A percentile compares a stretch with the other conserved stretches of the same genome.
Conservation (phyloP, 2,329 filamentous ascomycete species). For the Chaetomiaceae sp. region DNA sequence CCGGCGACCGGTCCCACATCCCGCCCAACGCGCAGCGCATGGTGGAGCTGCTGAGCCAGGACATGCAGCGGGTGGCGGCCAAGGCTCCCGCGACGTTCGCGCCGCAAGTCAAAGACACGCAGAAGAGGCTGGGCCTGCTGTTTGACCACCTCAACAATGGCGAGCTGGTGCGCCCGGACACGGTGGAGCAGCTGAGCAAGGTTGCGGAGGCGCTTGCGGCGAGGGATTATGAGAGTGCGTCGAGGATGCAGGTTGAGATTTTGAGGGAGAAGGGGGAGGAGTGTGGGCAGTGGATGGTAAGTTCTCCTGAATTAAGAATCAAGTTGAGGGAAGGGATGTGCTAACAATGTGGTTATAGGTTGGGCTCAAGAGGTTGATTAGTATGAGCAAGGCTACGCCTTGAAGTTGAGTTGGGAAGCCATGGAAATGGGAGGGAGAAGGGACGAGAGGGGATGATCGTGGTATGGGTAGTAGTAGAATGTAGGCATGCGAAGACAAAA, state of each 20-base stretch:
- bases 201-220: slow-evolving; percentile 62
- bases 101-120: slow-evolving; percentile 85
- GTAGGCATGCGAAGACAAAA: slow-evolving; percentile 13
- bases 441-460: neutral
- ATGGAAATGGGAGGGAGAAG: neutral
- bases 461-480: slow-evolving; percentile 8
- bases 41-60: slow-evolving; percentile 73
- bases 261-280: slow-evolving; percentile 73
- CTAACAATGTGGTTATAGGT: slow-evolving; percentile 51
- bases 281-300: slow-evolving; percentile 84
- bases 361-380: slow-evolving; percentile 71
- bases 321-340: neutral
- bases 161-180: slow-evolving; percentile 78
- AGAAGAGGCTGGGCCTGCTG: slow-evolving; percentile 87
- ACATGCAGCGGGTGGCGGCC: slow-evolving; percentile 83
- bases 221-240: slow-evolving; percentile 65
- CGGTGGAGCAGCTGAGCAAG: slow-evolving; percentile 61
- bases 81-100: slow-evolving; percentile 84
- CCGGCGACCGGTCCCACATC: slow-evolving; percentile 88
- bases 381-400: slow-evolving; percentile 73
- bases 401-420: slow-evolving; percentile 29
- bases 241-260: slow-evolving; percentile 68
- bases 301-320: slow-evolving; percentile 35
- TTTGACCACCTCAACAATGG: slow-evolving; percentile 98
- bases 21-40: slow-evolving; percentile 70